Base-by-base conservation (phyloP, 192 early-diverging fungal genomes). In the Backusella westeae region DNA sequence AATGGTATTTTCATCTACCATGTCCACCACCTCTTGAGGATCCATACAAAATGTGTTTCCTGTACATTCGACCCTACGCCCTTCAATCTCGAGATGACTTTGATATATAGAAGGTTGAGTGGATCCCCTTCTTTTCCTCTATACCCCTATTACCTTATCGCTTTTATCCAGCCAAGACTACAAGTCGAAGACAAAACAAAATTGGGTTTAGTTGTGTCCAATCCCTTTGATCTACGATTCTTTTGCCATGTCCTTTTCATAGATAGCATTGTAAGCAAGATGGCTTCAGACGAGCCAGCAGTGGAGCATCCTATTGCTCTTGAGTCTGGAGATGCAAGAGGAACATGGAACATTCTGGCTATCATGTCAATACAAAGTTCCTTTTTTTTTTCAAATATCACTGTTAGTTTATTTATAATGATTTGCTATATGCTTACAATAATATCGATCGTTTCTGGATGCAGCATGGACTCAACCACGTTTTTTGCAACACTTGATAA, bases 1-100 rank as follows among this genome's bases (percentile, higher is more conserved):
- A 46, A 96, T 93, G 7, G 95, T 96, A 83, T 96, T 96, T 74
- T 94, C 95, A 77, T 96, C 93, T 19, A 92, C 80, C 71, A 90
- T 80, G 34, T 90, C 85, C 5, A 90, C 77, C 21, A 92, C 93
- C 74, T 91, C 87, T 29, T 93, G 72, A 35, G 90, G 78, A 66
- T 87, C 85, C 71, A 95, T 84, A 75, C 81, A 89, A 69, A 87
- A 87, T 52, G 81, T 77, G 44, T 79, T 78, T 75, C 78, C 80
- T 0, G 69, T 53, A 56, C 75, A 67, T 6, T 67, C 34, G 9
- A 85, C 78, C 41, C 77, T 77, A 49, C 77, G 71, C 36, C 70
- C 39, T 77, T 85, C 80, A 63, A 85, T 65, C 38, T 85, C 83
- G 6, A 85, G 65, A 77, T 83, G 80, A 0, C 52, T 44, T 39